Base-by-base conservation (phyloP, 2,329 filamentous ascomycete species). In the Fusarium multiceps region DNA sequence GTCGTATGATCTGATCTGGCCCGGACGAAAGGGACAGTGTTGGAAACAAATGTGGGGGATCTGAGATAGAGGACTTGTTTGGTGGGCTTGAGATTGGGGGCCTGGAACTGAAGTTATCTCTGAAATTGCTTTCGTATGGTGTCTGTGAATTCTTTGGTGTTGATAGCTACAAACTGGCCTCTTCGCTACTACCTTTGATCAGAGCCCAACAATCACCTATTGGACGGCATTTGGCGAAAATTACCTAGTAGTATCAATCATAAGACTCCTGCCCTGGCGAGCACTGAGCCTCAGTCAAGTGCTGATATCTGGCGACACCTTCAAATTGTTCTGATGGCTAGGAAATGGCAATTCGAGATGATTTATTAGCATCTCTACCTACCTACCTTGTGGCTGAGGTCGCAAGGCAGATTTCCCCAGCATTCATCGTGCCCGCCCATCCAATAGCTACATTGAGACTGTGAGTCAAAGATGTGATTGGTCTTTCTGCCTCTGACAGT, bases 21-120 rank as follows among this genome's bases (percentile, higher is more conserved):
- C 6, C 18, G 34, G 18, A 9, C 12, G 21, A 27, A 42, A 25
- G 20, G 34, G 18, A 48, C 46, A 25, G 18, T 47, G 51, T 37
- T 34, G 11, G 9, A 46, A 27, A 10, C 6, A 25, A 60, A 50
- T n/a, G 56, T 20, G 51, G 62, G 49, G 53, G 11, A n/a, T 23
- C 9, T 20, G 16, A 5, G 20, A 30, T 45, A 0, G 13, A 21
- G 13, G 11, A 11, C 11, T 20, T 55, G 25, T 21, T 11, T 30
- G 23, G 40, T 10, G 9, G 9, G 25, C 7, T 27, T 27, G 25
- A 3, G 25, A 27, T 27, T 25, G 6, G 25, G 25, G 25, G 25
- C 6, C 25, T 25, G 25, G 25, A 25, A 25, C 7, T 63, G 62
- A 67, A 32, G 61, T 34, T 32, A 66, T 69, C 37, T 10, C 51